These are phyloP conservation scores for Crithidia thermophila DNA, from an alignment of 208 protist genomes.

Conservation along the genomic window DNA sequence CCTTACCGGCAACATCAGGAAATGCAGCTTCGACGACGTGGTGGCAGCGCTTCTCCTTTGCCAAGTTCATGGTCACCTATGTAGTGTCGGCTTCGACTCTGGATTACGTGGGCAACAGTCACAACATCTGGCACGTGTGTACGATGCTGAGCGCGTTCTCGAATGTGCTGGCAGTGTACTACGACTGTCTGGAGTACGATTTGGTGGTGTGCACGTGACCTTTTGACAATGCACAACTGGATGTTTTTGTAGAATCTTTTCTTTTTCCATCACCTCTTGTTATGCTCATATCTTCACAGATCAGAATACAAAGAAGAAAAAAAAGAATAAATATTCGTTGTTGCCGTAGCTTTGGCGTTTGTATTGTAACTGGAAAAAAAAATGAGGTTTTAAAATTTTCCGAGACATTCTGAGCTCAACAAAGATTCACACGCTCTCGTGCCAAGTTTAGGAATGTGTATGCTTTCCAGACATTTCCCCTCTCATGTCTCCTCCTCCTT, in stretches of 20 bases:
- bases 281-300: background rate
- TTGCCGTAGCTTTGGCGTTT: no score
- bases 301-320: no score
- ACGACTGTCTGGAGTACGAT: conserved; percentile 71
- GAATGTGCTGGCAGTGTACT: conserved; percentile 55
- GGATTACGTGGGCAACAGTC: conserved; percentile 67
- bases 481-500: conserved; percentile 1
- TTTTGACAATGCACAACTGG: background rate
- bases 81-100: conserved; percentile 48
- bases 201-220: conserved; percentile 34
- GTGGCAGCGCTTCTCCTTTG: conserved; percentile 27
- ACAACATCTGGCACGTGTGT: conserved; percentile 75
- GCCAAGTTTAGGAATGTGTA: background rate
- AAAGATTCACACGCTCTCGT: no score
- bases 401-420: no score
- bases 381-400: no score
- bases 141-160: conserved; percentile 50
- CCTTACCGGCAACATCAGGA: background rate
- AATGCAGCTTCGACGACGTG: background rate
- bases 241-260: background rate
- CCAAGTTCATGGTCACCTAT: conserved; percentile 35
- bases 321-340: no score
- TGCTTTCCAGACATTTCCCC: background rate
- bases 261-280: no score
- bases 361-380: no score